These are phyloP conservation scores for Porphyra umbilicalis DNA, from an alignment of 31 red algal genomes.

Conservation along the genomic window DNA sequence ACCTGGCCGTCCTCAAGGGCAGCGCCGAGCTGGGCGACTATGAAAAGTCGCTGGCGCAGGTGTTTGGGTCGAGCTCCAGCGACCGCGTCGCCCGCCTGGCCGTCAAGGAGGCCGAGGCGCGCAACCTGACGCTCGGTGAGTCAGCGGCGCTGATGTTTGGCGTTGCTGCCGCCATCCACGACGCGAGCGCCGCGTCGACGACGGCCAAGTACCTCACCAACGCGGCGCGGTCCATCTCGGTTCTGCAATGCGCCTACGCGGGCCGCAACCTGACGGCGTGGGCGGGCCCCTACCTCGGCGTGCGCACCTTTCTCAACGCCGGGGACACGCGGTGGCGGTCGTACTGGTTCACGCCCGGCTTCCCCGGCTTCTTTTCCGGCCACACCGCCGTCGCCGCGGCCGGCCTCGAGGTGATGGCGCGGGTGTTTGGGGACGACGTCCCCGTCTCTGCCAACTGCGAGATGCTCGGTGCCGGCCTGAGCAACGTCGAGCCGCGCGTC, in stretches of 20 bases:
- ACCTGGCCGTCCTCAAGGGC: slow-evolving; percentile 5
- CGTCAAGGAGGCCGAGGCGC: slow-evolving; percentile 7
- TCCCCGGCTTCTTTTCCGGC: slow-evolving; percentile 21
- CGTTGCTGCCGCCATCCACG: slow-evolving; percentile 18
- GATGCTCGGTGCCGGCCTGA: slow-evolving; percentile 11
- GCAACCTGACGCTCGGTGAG: background rate
- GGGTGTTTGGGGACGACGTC: slow-evolving; percentile 2
- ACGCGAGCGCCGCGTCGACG: slow-evolving; percentile 1
- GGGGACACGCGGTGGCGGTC: slow-evolving; percentile 5
- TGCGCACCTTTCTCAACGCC: background rate
- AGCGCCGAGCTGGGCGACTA: slow-evolving; percentile 9
- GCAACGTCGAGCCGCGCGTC: slow-evolving; percentile 8
- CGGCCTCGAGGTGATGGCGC: slow-evolving; percentile 16
- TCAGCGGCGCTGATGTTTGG: slow-evolving; percentile 14
- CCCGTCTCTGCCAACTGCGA: slow-evolving; percentile 10
- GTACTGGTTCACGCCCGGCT: slow-evolving; percentile 13
- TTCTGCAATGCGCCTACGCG: slow-evolving; percentile 24
- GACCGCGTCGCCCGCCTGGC: slow-evolving; percentile 3
- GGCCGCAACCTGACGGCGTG: slow-evolving; percentile 5
- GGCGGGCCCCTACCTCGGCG: slow-evolving; percentile 19
- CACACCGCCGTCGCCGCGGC: slow-evolving; percentile 21
- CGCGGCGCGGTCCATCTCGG: slow-evolving; percentile 8
- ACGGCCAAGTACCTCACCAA: slow-evolving; percentile 12
- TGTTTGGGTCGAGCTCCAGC: slow-evolving; percentile 5
- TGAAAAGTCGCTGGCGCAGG: slow-evolving; percentile 14